Percentiles rank a stretch among this genome's conserved stretches.
These are phyloP conservation scores for Amaranthus tricolor DNA, from an alignment of 179 eudicot genomes.

Conservation along the genomic window DNA sequence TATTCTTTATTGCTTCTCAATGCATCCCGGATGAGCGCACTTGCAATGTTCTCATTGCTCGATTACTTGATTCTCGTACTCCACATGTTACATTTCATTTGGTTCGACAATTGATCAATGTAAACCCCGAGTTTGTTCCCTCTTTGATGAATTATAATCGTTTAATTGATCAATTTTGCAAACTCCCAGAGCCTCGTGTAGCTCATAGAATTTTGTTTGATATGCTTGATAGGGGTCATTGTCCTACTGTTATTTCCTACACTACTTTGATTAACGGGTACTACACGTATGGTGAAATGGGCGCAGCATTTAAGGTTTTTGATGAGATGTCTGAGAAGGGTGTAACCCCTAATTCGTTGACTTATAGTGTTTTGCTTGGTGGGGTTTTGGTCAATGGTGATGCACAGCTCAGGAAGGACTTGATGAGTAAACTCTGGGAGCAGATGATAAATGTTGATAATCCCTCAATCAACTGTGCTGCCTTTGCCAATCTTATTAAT, in stretches of 20 bases:
- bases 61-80: conserved; percentile 45
- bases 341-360: conserved; percentile 57
- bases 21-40: conserved; percentile 65
- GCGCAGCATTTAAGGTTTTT: conserved; percentile 56
- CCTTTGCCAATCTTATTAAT: conserved; percentile 64
- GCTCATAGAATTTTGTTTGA: conserved; percentile 62
- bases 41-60: conserved; percentile 77
- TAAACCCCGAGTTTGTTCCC: conserved; percentile 56
- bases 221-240: conserved; percentile 60
- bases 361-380: conserved; percentile 56
- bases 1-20: conserved; percentile 38
- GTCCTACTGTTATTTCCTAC: conserved; percentile 61
- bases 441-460: conserved; percentile 26
- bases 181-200: conserved; percentile 27
- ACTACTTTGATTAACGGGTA: conserved; percentile 74
- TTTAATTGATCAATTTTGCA: conserved; percentile 65
- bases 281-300: conserved; percentile 52
- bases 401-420: conserved; percentile 13
- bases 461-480: conserved; percentile 50
- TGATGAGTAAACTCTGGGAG: conserved; percentile 38
- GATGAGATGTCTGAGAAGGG: conserved; percentile 64
- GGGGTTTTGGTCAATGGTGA: conserved; percentile 50
- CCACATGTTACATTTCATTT: conserved; percentile 35
- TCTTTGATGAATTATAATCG: conserved; percentile 69
- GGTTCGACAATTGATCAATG: conserved; percentile 34